Base-by-base conservation (phyloP, 768 basidiomycete species). In the Gloeostereum incarnatum region DNA sequence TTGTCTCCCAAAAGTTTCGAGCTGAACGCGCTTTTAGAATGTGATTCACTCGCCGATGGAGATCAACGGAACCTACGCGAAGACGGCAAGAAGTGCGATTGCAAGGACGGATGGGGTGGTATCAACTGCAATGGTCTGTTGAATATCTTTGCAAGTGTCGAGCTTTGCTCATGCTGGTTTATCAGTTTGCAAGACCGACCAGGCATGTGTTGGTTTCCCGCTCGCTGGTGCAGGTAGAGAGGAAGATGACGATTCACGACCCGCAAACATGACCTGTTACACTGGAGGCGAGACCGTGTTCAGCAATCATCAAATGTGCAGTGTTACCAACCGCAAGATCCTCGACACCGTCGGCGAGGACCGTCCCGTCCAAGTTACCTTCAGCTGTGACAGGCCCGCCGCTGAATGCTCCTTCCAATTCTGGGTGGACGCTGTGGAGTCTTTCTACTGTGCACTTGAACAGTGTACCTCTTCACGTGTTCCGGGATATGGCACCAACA, bases 291-390 rank as follows among this genome's bases (percentile, higher is more conserved):
- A 85, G 55, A 93, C 90, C 0, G 85, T 99, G n/a, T 85, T 88
- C 57, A 82, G 77, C 56, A 92, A 96, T 47, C 90, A 92, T 58
- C 94, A 99, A 57, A 90, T 96, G 80, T 99, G 96, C 61, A 78
- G 97, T 55, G 93, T 99, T 23, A 99, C 96, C 8, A 98, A 97
- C 62, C 80, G 86, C 34, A 96, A 96, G 62, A 97, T 98, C 48
- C 65, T 96, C 44, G 94, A 96, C 53, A 76, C 78, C 65, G 88
- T 97, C 56, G 63, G 72, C n/a, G 85, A 88, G 0, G 83, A 73
- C 36, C 75, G 92, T 6, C 84, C 89, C 14, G 93, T 94, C 0
- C 93, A 98, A 57, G 93, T 97, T 2, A 98, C 96, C 1, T 99
- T 99, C 58, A 82, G 84, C 46, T 99, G 96, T 62, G 78, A 87